Conservation (phyloP, 768 basidiomycete genomes). For the Leccinum subtestaceum region DNA sequence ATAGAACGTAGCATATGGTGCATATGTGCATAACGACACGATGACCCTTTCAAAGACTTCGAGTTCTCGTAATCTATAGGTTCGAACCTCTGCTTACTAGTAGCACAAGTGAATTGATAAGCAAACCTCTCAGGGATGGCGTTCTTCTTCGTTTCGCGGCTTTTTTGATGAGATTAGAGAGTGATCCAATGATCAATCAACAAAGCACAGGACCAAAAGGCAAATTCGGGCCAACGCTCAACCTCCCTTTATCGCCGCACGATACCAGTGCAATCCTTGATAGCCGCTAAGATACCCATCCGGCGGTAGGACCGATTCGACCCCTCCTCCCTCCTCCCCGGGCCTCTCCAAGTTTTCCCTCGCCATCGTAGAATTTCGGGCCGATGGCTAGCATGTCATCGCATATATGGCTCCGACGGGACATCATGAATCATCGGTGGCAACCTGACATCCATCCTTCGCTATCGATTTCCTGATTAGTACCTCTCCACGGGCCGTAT, state of each 20-base stretch:
- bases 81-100: neutral
- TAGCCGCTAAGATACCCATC: neutral
- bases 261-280: neutral
- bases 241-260: neutral
- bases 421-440: neutral
- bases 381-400: neutral
- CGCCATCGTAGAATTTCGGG: neutral
- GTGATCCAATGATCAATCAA: neutral
- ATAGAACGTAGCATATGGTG: neutral
- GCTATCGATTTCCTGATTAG: neutral
- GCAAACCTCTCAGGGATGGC: neutral
- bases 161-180: neutral
- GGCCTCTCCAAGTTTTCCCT: neutral
- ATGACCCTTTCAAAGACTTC: neutral
- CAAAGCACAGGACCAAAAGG: neutral
- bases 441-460: neutral
- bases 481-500: neutral
- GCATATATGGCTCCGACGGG: neutral
- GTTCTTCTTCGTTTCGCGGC: neutral
- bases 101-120: neutral
- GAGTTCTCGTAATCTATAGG: neutral
- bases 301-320: neutral
- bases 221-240: neutral
- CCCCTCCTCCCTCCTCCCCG: neutral
- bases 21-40: neutral